Evolutionary conservation across 108 stramenopile genomes (phyloP).

Genomic region (Cyclotella sp.): DNA sequence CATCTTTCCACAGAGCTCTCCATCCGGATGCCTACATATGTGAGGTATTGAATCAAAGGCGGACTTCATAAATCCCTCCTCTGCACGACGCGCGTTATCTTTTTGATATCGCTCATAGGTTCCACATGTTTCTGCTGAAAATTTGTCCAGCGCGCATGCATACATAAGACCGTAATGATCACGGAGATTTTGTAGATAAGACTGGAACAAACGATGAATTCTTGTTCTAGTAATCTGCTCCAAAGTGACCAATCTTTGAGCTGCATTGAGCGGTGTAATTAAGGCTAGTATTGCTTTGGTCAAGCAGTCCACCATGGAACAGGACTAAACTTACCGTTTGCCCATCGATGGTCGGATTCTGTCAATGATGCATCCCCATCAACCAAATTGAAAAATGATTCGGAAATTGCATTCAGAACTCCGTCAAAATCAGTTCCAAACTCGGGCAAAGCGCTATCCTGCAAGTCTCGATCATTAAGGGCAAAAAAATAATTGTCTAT

Average conservation of each 20-base stretch:
- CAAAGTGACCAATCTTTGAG: constrained; percentile 33
- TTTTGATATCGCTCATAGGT: constrained; percentile 31
- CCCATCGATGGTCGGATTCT: constrained; percentile 34
- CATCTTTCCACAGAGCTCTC: constrained; percentile 38
- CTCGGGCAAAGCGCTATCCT: constrained; percentile 44
- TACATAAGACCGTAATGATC: constrained; percentile 53
- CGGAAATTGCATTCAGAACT: constrained; percentile 39
- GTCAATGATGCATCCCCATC: constrained; percentile 19
- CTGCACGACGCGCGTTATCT: constrained; percentile 52
- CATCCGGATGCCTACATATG: constrained; percentile 36
- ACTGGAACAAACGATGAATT: constrained; percentile 42
- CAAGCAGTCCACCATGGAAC: not conserved
- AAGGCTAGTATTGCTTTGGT: constrained; percentile 1
- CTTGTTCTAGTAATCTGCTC: constrained; percentile 30
- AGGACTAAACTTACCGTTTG: not conserved
- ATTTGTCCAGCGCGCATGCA: constrained; percentile 44
- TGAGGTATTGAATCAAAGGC: constrained; percentile 68
- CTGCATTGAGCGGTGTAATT: constrained; percentile 42
- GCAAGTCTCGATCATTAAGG: constrained; percentile 13
- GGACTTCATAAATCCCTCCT: constrained; percentile 63
- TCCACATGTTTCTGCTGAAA: constrained; percentile 31
- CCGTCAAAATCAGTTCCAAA: constrained; percentile 56
- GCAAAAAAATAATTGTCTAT: constrained; percentile 51
- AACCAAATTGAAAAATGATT: constrained; percentile 18
- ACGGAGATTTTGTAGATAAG: constrained; percentile 48